A percentile compares a stretch with the other conserved stretches of the same genome.
Evolutionary conservation across 805 yeast species (phyloP).

Genomic region (Candida ascalaphidarum): DNA sequence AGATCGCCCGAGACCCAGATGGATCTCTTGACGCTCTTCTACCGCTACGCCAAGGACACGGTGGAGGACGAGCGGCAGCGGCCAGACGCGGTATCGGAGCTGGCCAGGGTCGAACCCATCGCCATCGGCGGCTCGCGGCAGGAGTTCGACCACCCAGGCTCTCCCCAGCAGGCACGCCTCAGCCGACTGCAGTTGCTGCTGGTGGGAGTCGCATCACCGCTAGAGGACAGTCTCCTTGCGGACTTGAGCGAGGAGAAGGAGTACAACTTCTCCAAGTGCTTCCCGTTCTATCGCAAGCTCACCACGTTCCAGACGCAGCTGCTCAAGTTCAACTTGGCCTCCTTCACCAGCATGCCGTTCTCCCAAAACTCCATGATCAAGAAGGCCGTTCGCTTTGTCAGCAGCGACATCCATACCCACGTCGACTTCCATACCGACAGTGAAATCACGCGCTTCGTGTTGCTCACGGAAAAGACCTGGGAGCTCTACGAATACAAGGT

Average conservation of each 20-base stretch:
- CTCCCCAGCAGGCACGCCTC: no score
- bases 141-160: no score
- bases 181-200: no score
- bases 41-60: no score
- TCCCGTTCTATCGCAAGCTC: slow-evolving; percentile 68
- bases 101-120: no score
- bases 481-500: slow-evolving; percentile 52
- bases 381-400: slow-evolving; percentile 17
- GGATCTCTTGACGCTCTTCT: no score
- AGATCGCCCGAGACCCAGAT: no score
- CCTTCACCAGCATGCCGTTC: slow-evolving; percentile 11
- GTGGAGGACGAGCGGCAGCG: no score
- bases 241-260: slow-evolving; percentile 43
- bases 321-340: slow-evolving; percentile 25
- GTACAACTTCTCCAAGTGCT: slow-evolving; percentile 64
- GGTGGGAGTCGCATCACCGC: no score
- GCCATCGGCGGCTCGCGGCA: no score
- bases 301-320: slow-evolving; percentile 47
- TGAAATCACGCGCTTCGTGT: slow-evolving; percentile 54
- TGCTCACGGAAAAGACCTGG: slow-evolving; percentile 65
- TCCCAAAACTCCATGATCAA: slow-evolving; percentile 15
- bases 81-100: no score
- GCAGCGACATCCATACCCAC: slow-evolving; percentile 22
- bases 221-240: no score
- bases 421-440: slow-evolving; percentile 34